Evolutionary conservation across 2,329 filamentous ascomycete species (phyloP).

Genomic region (Pseudovirgaria hyperparasitica): DNA sequence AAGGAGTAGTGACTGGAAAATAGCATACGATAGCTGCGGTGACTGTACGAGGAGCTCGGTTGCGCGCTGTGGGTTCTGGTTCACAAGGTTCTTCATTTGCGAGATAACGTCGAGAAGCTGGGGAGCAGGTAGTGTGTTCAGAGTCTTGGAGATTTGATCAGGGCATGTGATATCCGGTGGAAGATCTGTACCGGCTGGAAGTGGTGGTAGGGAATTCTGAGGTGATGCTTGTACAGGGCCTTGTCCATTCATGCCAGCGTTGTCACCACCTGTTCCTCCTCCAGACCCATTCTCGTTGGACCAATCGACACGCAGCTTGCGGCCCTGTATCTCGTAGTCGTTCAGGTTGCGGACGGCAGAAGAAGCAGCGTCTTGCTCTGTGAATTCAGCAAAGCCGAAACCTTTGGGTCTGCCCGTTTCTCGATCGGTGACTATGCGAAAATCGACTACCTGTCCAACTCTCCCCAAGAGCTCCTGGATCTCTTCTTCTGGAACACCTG

Average conservation of each 20-base stretch:
- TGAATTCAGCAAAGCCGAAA: conserved; percentile 93
- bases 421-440: conserved; percentile 87
- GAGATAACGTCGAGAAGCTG: conserved; percentile 88
- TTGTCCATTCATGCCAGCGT: conserved; percentile 32
- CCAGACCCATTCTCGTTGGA: conserved; percentile 77
- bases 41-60: conserved; percentile 78
- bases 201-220: conserved; percentile 52
- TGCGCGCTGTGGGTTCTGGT: conserved; percentile 67
- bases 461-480: conserved; percentile 88
- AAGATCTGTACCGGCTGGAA: conserved; percentile 75
- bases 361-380: conserved; percentile 81
- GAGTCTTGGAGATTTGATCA: conserved; percentile 84
- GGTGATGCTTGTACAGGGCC: conserved; percentile 23
- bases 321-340: conserved; percentile 87
- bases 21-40: conserved; percentile 84
- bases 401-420: conserved; percentile 92
- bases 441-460: conserved; percentile 81
- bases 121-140: conserved; percentile 71
- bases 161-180: conserved; percentile 71
- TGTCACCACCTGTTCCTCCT: conserved; percentile 39
- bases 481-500: conserved; percentile 89
- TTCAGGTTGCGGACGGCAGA: conserved; percentile 93
- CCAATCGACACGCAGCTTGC: conserved; percentile 90
- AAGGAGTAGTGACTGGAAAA: conserved; percentile 86
- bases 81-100: conserved; percentile 88